phyloP scores from a whole-genome alignment of 192 early-diverging fungal species.

The Coemansia sp. region DNA sequence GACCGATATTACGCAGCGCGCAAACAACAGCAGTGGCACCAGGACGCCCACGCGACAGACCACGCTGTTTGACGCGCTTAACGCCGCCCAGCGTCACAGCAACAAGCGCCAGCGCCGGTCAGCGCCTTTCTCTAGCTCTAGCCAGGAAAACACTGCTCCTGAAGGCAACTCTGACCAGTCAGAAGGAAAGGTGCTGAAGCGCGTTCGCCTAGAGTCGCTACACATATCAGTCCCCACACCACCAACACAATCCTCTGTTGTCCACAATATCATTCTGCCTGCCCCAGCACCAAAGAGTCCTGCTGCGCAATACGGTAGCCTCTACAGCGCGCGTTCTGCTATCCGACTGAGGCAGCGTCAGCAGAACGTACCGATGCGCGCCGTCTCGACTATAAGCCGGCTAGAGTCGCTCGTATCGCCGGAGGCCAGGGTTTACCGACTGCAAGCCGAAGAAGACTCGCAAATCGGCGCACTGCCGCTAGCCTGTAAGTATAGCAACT shows the following conservation, averaged over 20 bases:
- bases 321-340: conserved; percentile 15
- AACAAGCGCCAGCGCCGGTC: conserved; percentile 31
- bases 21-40: conserved; percentile 27
- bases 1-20: conserved; percentile 42
- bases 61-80: conserved; percentile 46
- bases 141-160: conserved; percentile 21
- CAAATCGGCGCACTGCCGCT: conserved; percentile 30
- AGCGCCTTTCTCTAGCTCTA: background rate
- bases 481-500: conserved; percentile 46
- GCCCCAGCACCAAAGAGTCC: background rate
- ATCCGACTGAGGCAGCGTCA: conserved; percentile 17
- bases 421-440: conserved; percentile 24
- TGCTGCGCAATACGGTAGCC: background rate
- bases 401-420: conserved; percentile 36
- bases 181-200: conserved; percentile 3
- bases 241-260: background rate
- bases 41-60: conserved; percentile 23
- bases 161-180: conserved; percentile 5
- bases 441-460: conserved; percentile 19
- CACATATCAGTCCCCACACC: background rate
- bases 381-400: conserved; percentile 21
- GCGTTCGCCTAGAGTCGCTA: conserved; percentile 2
- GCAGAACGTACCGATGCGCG: background rate
- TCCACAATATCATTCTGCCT: background rate
- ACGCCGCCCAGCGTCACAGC: conserved; percentile 26